Base-by-base conservation (phyloP, 2,329 filamentous ascomycete genomes). In the Penicillium hesseltinei region DNA sequence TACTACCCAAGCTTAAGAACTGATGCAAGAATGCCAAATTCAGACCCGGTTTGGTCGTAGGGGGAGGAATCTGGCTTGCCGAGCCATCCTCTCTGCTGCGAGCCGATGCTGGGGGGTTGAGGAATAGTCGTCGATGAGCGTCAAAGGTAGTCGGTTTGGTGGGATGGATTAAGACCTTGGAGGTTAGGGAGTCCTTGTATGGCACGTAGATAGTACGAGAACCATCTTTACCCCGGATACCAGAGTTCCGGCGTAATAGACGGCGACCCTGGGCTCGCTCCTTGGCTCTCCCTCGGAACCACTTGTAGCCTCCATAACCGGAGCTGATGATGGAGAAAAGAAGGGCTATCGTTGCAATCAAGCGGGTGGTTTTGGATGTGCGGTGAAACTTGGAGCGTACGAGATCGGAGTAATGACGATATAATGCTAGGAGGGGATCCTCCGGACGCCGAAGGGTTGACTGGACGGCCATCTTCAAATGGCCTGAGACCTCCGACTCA, bases 11-110 rank as follows among this genome's bases (percentile, higher is more conserved):
- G 70, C 93, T 97, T 51, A 97, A 82, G 68, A 99, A 97, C 75
- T 99, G 94, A 73, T 99, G 94, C 52, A 99, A 76, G 69, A 99
- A 99, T 11, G 94, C 94, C 57, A 99, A 82, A 71, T 99, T 99
- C 39, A 99, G 79, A 0, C 94, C 94, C 0, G 94, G 92, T 73
- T 96, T 97, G 3, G 92, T 93, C 72, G 96, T 90, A 10, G 90
- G 84, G 2, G 92, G 90, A 17, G 94, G 94, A 6, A 95, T 91
- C 43, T 85, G 83, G 36, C 78, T 81, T 44, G 72, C 68, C 5
- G 75, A 70, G 21, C 83, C 82, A 15, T 87, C 86, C 72, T 92
- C 87, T 39, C 83, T 82, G 47, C 94, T 82, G 1, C 91, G 89
- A 13, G 91, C 89, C 19, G 92, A 89, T 59, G 91, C 83, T 5